Evolutionary conservation across 2,329 filamentous ascomycete species (phyloP), one percentile per base, ranked within the genome.

Genomic region (Stromatinia cepivora): DNA sequence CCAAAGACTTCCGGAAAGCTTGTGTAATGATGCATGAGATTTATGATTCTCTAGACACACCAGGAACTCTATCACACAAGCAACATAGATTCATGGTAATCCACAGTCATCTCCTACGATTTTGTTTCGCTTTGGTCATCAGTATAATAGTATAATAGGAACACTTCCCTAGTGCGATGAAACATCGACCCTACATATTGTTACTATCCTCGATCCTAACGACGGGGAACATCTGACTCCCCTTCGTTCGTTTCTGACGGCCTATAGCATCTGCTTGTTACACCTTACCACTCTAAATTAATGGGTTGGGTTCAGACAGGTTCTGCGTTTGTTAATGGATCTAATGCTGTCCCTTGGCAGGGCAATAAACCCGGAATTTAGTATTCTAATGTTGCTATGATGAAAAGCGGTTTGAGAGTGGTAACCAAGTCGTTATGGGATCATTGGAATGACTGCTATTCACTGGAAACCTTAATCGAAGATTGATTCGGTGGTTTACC

Each of bases 11-110:
- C 36, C 13, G n/a, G 25, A 59, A 59, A 28, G n/a, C 22, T 59
- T 59, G 56, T n/a, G 36, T 45, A 28, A 59, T 59, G 36, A 45
- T 36, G 28, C 56, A 59, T 59, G 56, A 59, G 8, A 45, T 59
- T 9, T 20, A 17, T 11, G 36, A 20, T 28, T 22, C 53, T 9
- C 11, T 17, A 36, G 22, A 56, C 7, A 1, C 53, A 5, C n/a
- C 57, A 45, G 56, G 56, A 28, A 9, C 45, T 59, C 7, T 22
- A 25, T 15, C 57, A 13, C 17, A 46, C n/a, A 17, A 61, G 39
- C 25, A 25, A 31, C n/a, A 61, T 20, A 61, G 11, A 61, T 61
- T 61, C 4, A 31, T 61, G 17, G 15, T 61, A 25, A 17, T 61
- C 13, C 25, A 61, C 25, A 4, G 42, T 9, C 42, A 61, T 61